phyloP scores from a whole-genome alignment of 2,329 filamentous ascomycete species.

The Claviceps cyperi region DNA sequence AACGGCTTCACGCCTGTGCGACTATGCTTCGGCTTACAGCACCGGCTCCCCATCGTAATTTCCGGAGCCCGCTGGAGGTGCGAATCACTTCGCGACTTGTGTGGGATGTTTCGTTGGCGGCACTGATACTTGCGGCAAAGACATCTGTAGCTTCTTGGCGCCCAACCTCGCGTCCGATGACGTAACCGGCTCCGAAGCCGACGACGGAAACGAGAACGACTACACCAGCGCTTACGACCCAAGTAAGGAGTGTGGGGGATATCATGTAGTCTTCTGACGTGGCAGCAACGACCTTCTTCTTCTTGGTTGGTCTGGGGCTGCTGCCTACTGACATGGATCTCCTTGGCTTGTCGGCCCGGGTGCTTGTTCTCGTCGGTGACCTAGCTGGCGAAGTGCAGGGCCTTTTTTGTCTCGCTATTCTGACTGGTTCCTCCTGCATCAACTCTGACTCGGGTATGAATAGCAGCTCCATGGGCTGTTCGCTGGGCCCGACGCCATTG shows the following conservation, averaged over 20 bases:
- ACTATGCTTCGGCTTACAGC: constrained; percentile 35
- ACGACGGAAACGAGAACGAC: constrained; percentile 54
- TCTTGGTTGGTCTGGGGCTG: constrained; percentile 37
- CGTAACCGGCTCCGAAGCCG: constrained; percentile 54
- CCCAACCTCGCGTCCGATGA: constrained; percentile 52
- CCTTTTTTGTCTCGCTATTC: constrained; percentile 13
- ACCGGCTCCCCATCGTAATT: constrained; percentile 40
- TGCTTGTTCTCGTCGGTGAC: constrained; percentile 14
- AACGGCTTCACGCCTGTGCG: constrained; percentile 20
- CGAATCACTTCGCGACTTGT: constrained; percentile 40
- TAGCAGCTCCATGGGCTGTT: constrained; percentile 42
- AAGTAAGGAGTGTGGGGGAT: constrained; percentile 46
- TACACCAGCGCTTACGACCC: constrained; percentile 52
- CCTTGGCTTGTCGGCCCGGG: constrained; percentile 32
- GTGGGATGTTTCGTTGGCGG: constrained; percentile 30
- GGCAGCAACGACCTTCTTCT: constrained; percentile 38
- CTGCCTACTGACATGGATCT: constrained; percentile 27
- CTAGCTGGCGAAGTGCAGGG: constrained; percentile 13
- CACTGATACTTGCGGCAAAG: constrained; percentile 26
- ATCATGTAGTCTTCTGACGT: constrained; percentile 27
- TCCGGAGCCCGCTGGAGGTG: constrained; percentile 35
- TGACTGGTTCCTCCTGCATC: constrained; percentile 21
- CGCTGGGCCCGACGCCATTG: constrained; percentile 28
- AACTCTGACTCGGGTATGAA: constrained; percentile 48
- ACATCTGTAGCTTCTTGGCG: constrained; percentile 45